Evolutionary conservation across 176 grass and related monocot species (phyloP).

Genomic region (Stipa capillata): DNA sequence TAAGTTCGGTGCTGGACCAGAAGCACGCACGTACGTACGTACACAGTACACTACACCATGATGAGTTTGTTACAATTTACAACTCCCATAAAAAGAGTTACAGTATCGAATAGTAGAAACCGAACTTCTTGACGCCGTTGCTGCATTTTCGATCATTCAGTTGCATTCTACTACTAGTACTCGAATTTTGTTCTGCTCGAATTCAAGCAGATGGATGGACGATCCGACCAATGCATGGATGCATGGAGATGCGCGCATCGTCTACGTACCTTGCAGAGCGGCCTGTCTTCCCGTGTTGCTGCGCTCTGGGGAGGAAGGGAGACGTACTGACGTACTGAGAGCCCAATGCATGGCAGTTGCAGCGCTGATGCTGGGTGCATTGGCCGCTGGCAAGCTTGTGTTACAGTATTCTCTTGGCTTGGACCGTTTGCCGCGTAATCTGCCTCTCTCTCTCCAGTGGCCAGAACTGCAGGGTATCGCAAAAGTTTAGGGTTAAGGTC

Average conservation of each 20-base stretch:
- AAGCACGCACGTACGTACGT: neutral
- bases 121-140: neutral
- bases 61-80: too few species aligned
- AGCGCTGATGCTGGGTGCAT: neutral
- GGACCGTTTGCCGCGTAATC: neutral
- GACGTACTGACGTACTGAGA: neutral
- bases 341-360: neutral
- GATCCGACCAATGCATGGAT: too few species aligned
- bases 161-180: too few species aligned
- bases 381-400: neutral
- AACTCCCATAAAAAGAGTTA: too few species aligned
- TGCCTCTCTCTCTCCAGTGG: neutral
- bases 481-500: too few species aligned
- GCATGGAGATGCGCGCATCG: neutral
- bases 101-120: too few species aligned
- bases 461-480: too few species aligned
- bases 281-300: neutral
- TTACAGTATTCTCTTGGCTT: neutral
- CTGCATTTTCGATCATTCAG: neutral
- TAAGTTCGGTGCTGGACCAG: slow-evolving; percentile 45
- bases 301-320: neutral
- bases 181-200: too few species aligned
- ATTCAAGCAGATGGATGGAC: too few species aligned
- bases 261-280: neutral
- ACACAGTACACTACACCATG: too few species aligned